These are phyloP conservation scores for Tothia fuscella DNA, from an alignment of 2,329 filamentous ascomycete species.

Conservation along the genomic window DNA sequence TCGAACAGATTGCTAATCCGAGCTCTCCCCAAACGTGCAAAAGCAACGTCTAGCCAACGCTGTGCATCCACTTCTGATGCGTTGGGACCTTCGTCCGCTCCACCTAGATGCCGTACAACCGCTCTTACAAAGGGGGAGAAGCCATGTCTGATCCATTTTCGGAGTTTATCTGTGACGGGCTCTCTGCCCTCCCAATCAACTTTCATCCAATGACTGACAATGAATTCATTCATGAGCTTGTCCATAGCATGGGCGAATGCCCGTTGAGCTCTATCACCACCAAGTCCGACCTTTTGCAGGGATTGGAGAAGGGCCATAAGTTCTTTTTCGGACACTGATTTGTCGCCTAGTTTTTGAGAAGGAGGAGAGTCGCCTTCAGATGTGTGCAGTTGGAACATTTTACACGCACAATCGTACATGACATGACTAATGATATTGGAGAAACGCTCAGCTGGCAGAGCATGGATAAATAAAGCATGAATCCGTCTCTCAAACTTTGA, in stretches of 20 bases:
- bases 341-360: slow-evolving; percentile 12
- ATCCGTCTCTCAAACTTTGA: slow-evolving; percentile 33
- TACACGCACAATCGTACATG: slow-evolving; percentile 39
- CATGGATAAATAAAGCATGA: slow-evolving; percentile 53
- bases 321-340: slow-evolving; percentile 10
- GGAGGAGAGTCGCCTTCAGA: slow-evolving; percentile 16
- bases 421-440: slow-evolving; percentile 43
- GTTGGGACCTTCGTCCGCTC: slow-evolving; percentile 16
- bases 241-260: slow-evolving; percentile 63
- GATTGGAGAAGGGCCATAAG: slow-evolving; percentile 46
- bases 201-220: slow-evolving; percentile 47
- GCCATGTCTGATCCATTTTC: slow-evolving; percentile 55
- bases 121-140: slow-evolving; percentile 43
- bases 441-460: slow-evolving; percentile 40
- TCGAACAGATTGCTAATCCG: slow-evolving; percentile 65
- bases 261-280: slow-evolving; percentile 56
- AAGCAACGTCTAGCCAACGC: slow-evolving; percentile 58
- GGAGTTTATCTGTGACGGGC: slow-evolving; percentile 47
- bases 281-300: slow-evolving; percentile 53
- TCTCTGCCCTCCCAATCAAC: slow-evolving; percentile 47
- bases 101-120: slow-evolving; percentile 47
- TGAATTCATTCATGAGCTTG: slow-evolving; percentile 49
- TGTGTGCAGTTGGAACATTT: slow-evolving; percentile 4
- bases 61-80: slow-evolving; percentile 29
- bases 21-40: slow-evolving; percentile 55